Base-by-base conservation (phyloP, 768 basidiomycete species). In the Boletus tomentosulus region DNA sequence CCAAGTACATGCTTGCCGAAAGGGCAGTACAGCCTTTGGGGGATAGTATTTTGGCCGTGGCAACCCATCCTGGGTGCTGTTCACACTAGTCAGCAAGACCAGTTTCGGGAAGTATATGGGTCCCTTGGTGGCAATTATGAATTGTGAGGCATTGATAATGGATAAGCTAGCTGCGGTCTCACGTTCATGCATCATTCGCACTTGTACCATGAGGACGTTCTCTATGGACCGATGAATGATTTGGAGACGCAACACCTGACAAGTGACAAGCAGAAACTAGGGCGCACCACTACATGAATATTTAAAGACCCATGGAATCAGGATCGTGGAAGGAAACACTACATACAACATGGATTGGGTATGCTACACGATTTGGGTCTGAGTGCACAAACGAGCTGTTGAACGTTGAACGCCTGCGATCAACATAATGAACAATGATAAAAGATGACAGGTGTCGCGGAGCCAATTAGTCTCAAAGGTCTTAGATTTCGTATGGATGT, bases 401-500 rank as follows among this genome's bases (percentile, higher is more conserved):
- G 48, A 52, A 35, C 51, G 54, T 51, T 45, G 49, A 55, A 35
- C 53, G 58, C 57, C 49, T 37, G 54, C 51, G 56, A 46, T 35
- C 54, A 60, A 60, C 56, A 37, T 38, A 51, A 43, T 41, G 34
- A 48, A 54, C 37, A 33, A 15, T 22, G 25, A 27, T 43, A 48
- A 22, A 30, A 33, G 25, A 39, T 27, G 33, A 41, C 45, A 42
- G 35, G 49, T 47, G 30, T 12, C 31, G 15, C 30, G 22, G 37
- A 46, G 38, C 51, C 39, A 51, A 41, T 50, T 30, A 5, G 25
- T 41, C 43, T 66, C 51, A 70, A 39, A 34, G 24, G 33, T 58
- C 57, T 33, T 62, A 60, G 11, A 78, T 71, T 22, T 88, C 85
- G 60, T 84, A 95, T 7, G 93, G 92, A 71, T 97, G 93, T 58